Evolutionary conservation across 176 grass and related monocot genomes (phyloP).

Genomic region (Puccinellia tenuiflora): DNA sequence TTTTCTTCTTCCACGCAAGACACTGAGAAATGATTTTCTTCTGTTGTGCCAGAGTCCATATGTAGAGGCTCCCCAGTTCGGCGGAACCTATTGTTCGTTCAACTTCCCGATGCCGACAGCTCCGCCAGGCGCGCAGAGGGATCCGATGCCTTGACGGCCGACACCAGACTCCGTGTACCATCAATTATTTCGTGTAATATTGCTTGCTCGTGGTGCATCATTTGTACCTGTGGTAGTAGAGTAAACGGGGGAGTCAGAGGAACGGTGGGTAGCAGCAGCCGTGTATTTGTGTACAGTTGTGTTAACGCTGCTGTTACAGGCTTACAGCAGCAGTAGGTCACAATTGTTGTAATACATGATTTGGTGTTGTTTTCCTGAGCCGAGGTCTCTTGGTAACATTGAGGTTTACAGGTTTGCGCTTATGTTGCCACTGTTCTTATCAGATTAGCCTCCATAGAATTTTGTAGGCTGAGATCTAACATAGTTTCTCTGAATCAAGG

Average conservation of each 20-base stretch:
- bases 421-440: background rate
- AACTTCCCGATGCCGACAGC: constrained; percentile 87
- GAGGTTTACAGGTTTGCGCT: background rate
- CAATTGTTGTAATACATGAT: constrained; percentile 36
- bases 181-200: constrained; percentile 6
- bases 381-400: background rate
- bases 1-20: background rate
- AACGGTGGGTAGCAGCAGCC: constrained; percentile 26
- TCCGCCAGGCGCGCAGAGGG: constrained; percentile 76
- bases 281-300: constrained; percentile 33
- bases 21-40: constrained; percentile 12
- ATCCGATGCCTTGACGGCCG: constrained; percentile 32
- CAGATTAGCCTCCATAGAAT: no score
- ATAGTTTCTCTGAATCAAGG: background rate
- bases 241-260: constrained; percentile 3
- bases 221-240: constrained; percentile 26
- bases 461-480: background rate
- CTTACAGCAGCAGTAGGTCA: constrained; percentile 21
- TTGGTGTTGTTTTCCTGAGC: constrained; percentile 15
- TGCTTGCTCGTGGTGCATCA: background rate
- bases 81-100: constrained; percentile 37
- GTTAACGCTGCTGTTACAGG: constrained; percentile 19
- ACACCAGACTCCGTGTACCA: background rate
- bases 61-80: constrained; percentile 80
- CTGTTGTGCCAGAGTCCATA: constrained; percentile 75